These are phyloP conservation scores for Sodiomyces alkalinus DNA, from an alignment of 2,329 filamentous ascomycete species.

Conservation along the genomic window DNA sequence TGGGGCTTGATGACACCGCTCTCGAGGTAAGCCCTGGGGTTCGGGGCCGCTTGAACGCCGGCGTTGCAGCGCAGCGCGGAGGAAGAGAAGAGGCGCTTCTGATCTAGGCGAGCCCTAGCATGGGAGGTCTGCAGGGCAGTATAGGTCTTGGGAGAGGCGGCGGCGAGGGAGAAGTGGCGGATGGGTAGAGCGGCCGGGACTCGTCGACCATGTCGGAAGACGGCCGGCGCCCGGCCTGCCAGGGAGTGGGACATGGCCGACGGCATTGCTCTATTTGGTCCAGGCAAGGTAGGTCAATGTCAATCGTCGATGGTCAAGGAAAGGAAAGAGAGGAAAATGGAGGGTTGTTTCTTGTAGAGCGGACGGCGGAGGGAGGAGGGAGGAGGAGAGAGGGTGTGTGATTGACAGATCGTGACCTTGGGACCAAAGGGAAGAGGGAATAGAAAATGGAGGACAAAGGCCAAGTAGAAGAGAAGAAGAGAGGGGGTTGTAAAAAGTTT, in stretches of 20 bases:
- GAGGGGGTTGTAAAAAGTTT: too few relatives aligned
- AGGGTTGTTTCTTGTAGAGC: conserved; percentile 4
- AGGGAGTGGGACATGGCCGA: conserved; percentile 24
- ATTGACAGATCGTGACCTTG: too few relatives aligned
- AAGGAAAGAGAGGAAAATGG: conserved; percentile 3
- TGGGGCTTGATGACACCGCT: conserved; percentile 73
- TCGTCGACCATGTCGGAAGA: conserved; percentile 39
- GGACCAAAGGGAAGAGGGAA: too few relatives aligned
- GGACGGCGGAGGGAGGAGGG: too few relatives aligned
- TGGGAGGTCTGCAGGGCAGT: conserved; percentile 18
- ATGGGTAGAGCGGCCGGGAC: conserved; percentile 27
- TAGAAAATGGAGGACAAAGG: too few relatives aligned
- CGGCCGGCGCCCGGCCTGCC: conserved; percentile 41
- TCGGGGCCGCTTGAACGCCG: conserved; percentile 54
- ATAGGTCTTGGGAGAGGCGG: conserved; percentile 17
- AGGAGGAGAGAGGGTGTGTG: too few relatives aligned
- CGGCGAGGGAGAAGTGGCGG: conserved; percentile 24
- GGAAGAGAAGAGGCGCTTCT: conserved; percentile 34
- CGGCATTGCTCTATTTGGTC: conserved; percentile 17
- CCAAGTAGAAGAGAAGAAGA: too few relatives aligned
- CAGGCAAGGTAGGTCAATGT: conserved; percentile 3
- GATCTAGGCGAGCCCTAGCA: conserved; percentile 15
- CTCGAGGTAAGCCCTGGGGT: conserved; percentile 74
- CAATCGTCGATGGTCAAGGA: conserved; percentile 3
- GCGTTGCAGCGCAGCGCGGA: conserved; percentile 26